Evolutionary conservation across 2,329 filamentous ascomycete species (phyloP).

Genomic region (Cladorrhinum sp.): DNA sequence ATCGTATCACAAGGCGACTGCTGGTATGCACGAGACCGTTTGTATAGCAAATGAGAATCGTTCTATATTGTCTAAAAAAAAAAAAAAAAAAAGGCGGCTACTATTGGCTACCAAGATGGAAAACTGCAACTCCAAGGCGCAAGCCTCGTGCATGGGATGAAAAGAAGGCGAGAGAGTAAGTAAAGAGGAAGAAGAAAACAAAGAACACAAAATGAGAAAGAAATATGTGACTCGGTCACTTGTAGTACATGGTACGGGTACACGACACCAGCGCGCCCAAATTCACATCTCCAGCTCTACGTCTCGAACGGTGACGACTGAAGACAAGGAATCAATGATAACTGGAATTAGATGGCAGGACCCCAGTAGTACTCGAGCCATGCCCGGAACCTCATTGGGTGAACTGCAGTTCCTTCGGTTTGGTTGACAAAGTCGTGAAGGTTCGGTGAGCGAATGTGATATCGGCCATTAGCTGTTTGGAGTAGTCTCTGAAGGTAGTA

Average conservation of each 20-base stretch:
- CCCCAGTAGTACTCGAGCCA: conserved; percentile 55
- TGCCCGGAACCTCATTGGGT: conserved; percentile 49
- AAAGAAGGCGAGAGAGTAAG: neutral
- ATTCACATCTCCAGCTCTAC: neutral
- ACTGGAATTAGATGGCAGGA: conserved; percentile 19
- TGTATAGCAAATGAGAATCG: neutral
- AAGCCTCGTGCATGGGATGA: neutral
- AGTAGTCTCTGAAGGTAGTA: conserved; percentile 60
- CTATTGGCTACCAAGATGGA: neutral
- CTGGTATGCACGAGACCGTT: neutral
- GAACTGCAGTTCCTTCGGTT: conserved; percentile 39
- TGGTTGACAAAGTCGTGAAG: conserved; percentile 51
- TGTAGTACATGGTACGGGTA: neutral
- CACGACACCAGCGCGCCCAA: conserved; percentile 3
- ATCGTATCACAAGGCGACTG: neutral
- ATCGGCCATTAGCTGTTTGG: conserved; percentile 66
- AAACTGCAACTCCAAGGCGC: neutral
- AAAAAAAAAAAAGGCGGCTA: too few relatives aligned
- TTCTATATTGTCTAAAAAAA: neutral
- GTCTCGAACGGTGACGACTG: neutral
- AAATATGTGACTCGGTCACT: neutral
- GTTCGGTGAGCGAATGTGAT: conserved; percentile 60
- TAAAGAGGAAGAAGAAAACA: neutral
- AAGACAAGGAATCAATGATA: neutral
- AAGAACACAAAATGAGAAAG: neutral